Base-by-base conservation (phyloP, 331 rosid species). In the Malus hybrid region DNA sequence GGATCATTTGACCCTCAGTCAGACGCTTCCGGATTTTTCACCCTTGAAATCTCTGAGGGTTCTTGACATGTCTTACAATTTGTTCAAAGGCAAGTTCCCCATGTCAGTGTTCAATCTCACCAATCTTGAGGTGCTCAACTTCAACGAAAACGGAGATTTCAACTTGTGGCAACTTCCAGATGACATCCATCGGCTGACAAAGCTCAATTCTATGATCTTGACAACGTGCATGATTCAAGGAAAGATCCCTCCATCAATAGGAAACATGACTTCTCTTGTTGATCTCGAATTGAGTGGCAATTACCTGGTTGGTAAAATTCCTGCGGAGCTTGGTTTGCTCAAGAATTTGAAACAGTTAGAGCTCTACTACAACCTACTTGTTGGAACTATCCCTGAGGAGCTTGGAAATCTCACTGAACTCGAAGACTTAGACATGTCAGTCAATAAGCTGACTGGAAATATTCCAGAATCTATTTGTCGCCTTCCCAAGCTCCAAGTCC, bases 221-320 rank as follows among this genome's bases (percentile, higher is more conserved):
- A 56, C 85, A 18, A 90, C 99, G 20, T 90, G 96, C 90, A 86
- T 76, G 89, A 4, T 95, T 73, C 77, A 64, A 50, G 97, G 99
- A 2, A 66, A 42, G 36, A 92, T 95, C 75, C 97, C 99, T n/a
- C 48, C 83, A 42, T 32, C 96, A 54, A 85, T 92, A 64, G 95
- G 97, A 71, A 89, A 89, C 82, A 75, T 92, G 83, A 87, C 93
- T 10, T 82, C 92, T 4, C 97, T 95, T 27, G 74, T 84, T 24
- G 97, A 95, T 85, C 93, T 90, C 34, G 99, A 95, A 67, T 56
- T 95, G 66, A 83, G 87, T 39, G 99, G 99, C 10, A 95, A 95
- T 50, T 89, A 32, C 77, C 81, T 95, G 46, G 36, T 66, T 9
- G 96, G 99, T 5, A 81, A 75, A 76, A 84, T 95, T 74, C 99